phyloP scores from a whole-genome alignment of 305 asterid genomes.

The Fraxinus floribunda region DNA sequence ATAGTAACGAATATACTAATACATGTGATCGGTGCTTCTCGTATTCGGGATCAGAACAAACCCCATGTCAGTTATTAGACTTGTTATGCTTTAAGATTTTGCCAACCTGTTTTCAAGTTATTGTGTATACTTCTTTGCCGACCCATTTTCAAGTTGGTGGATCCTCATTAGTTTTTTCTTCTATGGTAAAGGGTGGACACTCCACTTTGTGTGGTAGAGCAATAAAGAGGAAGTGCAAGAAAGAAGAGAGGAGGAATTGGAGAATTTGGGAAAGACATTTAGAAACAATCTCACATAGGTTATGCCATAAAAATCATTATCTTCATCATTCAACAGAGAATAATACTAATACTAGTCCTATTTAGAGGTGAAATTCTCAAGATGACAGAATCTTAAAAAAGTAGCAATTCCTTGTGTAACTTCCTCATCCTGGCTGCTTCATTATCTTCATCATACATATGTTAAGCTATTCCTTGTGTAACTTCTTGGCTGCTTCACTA shows the following conservation, averaged over 20 bases:
- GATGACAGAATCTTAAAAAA: neutral
- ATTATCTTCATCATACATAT: too few species aligned
- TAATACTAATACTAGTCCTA: neutral
- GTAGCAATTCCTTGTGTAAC: too few species aligned
- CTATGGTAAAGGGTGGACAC: neutral
- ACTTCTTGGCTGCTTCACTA: too few species aligned
- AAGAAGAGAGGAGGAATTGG: neutral
- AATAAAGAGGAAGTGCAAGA: neutral
- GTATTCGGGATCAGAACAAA: too few species aligned
- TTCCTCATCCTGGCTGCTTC: too few species aligned
- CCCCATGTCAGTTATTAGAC: neutral
- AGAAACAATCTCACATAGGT: neutral
- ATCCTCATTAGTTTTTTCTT: neutral
- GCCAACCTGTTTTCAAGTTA: neutral
- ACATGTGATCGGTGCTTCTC: too few species aligned
- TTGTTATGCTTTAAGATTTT: neutral
- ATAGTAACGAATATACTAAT: too few species aligned
- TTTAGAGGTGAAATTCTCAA: neutral
- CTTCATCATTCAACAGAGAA: neutral
- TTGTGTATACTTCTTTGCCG: neutral
- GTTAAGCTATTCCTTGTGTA: too few species aligned
- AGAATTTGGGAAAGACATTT: neutral
- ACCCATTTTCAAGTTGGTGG: neutral
- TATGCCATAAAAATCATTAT: neutral
- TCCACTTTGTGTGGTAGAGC: neutral